These are phyloP conservation scores for Aspergillus asperescens DNA, from an alignment of 495 filamentous ascomycete species.

Conservation along the genomic window DNA sequence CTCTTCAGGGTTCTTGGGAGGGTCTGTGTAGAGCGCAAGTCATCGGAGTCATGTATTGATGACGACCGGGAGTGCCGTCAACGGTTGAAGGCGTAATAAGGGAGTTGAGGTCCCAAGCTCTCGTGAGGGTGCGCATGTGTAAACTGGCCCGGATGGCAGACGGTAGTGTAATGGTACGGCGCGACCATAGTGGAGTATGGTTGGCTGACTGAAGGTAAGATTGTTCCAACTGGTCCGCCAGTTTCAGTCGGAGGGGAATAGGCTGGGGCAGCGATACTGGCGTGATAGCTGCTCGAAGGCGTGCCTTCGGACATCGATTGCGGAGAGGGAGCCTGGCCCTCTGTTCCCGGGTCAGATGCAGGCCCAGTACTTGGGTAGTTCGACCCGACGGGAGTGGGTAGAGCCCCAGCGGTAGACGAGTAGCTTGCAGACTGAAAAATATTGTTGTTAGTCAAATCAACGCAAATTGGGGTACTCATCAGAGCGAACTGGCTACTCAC, in stretches of 20 bases:
- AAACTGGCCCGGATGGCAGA: constrained; percentile 31
- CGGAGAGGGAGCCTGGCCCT: constrained; percentile 39
- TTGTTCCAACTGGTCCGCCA: constrained; percentile 24
- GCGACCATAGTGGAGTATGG: constrained; percentile 29
- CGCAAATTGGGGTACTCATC: not conserved
- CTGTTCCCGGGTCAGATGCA: constrained; percentile 39
- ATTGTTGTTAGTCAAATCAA: constrained; percentile 11
- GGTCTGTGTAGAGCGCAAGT: constrained; percentile 32
- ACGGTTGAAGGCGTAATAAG: constrained; percentile 17
- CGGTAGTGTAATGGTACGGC: constrained; percentile 33
- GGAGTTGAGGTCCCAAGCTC: constrained; percentile 36
- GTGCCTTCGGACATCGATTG: constrained; percentile 40
- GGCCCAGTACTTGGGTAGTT: constrained; percentile 37
- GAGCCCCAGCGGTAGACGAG: constrained; percentile 44
- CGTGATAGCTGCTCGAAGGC: constrained; percentile 30
- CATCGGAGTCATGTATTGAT: constrained; percentile 34
- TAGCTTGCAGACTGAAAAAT: constrained; percentile 45
- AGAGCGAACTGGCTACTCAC: constrained; percentile 47
- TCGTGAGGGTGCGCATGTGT: constrained; percentile 21
- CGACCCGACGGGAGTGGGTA: constrained; percentile 35
- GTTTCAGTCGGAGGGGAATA: constrained; percentile 30
- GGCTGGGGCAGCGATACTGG: constrained; percentile 20
- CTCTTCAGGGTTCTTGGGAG: constrained; percentile 17
- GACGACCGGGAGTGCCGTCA: constrained; percentile 23
- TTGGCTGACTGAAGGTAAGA: constrained; percentile 30